Evolutionary conservation across 306 rosid species (phyloP), one percentile per base, ranked within the genome.

Genomic region (Trifolium dubium): DNA sequence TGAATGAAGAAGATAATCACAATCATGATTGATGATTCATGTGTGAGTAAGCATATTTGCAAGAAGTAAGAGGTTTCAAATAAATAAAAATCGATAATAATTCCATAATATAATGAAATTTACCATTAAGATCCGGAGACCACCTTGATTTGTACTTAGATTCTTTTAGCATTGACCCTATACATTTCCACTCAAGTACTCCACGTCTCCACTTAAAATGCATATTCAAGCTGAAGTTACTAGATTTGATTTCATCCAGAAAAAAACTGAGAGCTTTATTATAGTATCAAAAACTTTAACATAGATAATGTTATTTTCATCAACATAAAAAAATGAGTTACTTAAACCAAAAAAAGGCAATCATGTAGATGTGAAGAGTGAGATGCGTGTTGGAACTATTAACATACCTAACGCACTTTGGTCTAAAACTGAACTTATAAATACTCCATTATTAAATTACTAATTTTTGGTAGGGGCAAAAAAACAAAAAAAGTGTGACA

Each of bases 381-480:
- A 64, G 69, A 79, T 72, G 78, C 70, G 70, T 35, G 83, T 35
- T 32, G 35, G 49, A 79, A 61, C 37, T 23, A 15, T 10, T 73
- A 66, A 73, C 79, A 47, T 70, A 47, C 69, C 74, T 35, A 79
- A 67, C 74, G 35, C 78, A 65, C 18, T 50, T 43, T 17, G 18
- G 61, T 44, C n/a, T 44, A 0, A 12, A 12, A 12, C 50, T 8
- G 11, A 39, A 7, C 10, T 1, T 39, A 23, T 39, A 8, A 39
- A 7, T 39, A 39, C 8, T 6, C 8, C 41, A 37, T 37, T 6
- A 23, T 23, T 23, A 23, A 23, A 23, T 23, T 23, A 23, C 23
- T 23, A 23, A 23, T 0, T 23, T 23, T 23, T 23, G 23, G 23
- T 23, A 23, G 23, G 23, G 23, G 23, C 23, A 23, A 23, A 23